phyloP scores from a whole-genome alignment of 2,329 filamentous ascomycete species.

The Trichoderma sp. region DNA sequence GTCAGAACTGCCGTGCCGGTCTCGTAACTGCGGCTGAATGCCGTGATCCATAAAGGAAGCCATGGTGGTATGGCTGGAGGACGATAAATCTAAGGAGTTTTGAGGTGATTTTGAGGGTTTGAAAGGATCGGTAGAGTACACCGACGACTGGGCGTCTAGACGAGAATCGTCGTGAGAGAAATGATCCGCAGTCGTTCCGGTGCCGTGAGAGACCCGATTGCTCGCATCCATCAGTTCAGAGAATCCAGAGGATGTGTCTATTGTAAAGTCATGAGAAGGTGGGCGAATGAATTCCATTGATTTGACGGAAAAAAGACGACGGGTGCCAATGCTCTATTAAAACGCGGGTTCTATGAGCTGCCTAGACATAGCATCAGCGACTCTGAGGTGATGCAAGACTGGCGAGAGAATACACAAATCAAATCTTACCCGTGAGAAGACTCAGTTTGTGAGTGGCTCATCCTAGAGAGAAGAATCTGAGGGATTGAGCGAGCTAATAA shows the following conservation, averaged over 20 bases:
- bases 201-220: conserved; percentile 29
- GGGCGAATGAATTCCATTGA: conserved; percentile 24
- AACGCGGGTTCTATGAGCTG: not conserved
- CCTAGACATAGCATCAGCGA: not conserved
- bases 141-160: conserved; percentile 28
- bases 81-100: not conserved
- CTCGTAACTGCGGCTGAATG: not conserved
- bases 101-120: not conserved
- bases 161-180: conserved; percentile 38
- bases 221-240: conserved; percentile 31
- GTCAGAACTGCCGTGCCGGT: not conserved
- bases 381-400: not conserved
- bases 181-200: conserved; percentile 27
- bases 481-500: not conserved
- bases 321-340: conserved; percentile 28
- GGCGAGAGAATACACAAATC: not conserved
- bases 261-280: conserved; percentile 31
- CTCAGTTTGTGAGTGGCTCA: not conserved
- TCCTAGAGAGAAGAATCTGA: not conserved
- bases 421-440: not conserved
- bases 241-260: conserved; percentile 32
- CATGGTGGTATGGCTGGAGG: not conserved
- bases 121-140: conserved; percentile 22
- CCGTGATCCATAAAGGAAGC: not conserved
- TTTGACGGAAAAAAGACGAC: conserved; percentile 28